Base-by-base conservation (phyloP, 495 filamentous ascomycete species). In the Penicillium lagena region DNA sequence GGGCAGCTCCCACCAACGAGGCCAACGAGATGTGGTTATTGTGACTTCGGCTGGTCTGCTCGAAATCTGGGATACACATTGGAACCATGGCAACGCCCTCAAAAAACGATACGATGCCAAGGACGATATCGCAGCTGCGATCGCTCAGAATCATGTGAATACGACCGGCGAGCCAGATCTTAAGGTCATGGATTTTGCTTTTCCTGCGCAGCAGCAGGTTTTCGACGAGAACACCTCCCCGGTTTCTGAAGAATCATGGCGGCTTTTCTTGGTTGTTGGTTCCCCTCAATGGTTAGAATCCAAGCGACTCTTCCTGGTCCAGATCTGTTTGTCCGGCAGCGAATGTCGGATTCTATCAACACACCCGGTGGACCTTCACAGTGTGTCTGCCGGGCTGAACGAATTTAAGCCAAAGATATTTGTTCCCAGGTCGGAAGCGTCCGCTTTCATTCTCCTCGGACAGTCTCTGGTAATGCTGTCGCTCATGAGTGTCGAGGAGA, bases 11-110 rank as follows among this genome's bases (percentile, higher is more conserved):
- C 70, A 72, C 15, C 80, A 82, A 42, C 77, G 88, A 55, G 90
- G 90, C 5, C 89, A 97, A 63, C 81, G 90, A 55, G 84, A 90
- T 52, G 75, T 94, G 17, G 73, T 94, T 22, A 79, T 89, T 46
- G 82, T 80, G 28, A 90, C 89, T 9, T 73, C 80, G 6, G 79
- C 80, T 35, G 90, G 88, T 14, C 66, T 79, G 28, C 62, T 98
- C 11, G 82, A 93, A 45, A 75, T 82, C 9, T 98, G 93, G 93
- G 84, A 87, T 56, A 73, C 95, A 5, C 87, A 88, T 55, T 85
- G 90, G 62, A 83, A 86, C 31, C 90, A 90, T 27, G 85, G 76
- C 13, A 75, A 78, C 43, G 64, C 68, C 4, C 59, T 80, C 33
- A 76, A 72, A 47, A 67, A 62, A 39, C 74, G 80, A 39, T 63